Evolutionary conservation across 2,329 filamentous ascomycete species (phyloP).

Genomic region (Botrytis cinerea): DNA sequence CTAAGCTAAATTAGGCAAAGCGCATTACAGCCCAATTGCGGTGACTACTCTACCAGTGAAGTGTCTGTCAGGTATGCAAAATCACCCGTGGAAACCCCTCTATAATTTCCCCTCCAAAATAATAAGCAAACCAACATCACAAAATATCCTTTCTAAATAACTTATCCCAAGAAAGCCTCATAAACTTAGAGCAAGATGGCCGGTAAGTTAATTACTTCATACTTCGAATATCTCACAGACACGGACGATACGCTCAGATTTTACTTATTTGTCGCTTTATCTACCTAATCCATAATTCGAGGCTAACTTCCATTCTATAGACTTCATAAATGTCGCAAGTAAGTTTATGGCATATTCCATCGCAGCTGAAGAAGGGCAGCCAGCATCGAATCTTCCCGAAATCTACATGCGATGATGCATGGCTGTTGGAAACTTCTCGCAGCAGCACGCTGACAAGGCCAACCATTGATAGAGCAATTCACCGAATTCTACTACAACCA

Average conservation of each 20-base stretch:
- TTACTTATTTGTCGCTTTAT: background rate
- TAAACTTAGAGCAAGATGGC: constrained; percentile 37
- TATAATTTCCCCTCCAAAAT: constrained; percentile 24
- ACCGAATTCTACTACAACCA: constrained; percentile 87
- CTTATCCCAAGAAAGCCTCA: constrained; percentile 1
- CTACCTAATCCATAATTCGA: constrained; percentile 6
- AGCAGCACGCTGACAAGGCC: constrained; percentile 27
- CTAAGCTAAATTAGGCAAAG: constrained; percentile 6
- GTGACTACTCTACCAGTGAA: background rate
- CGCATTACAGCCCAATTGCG: constrained; percentile 9
- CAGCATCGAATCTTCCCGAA: background rate
- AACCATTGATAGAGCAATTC: constrained; percentile 69
- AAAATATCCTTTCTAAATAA: constrained; percentile 13
- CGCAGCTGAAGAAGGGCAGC: background rate
- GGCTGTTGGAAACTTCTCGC: constrained; percentile 14
- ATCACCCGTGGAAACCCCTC: constrained; percentile 22
- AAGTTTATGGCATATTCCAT: constrained; percentile 31
- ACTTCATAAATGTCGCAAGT: constrained; percentile 48
- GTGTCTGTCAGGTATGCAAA: constrained; percentile 21
- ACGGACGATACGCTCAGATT: background rate
- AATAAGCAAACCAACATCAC: constrained; percentile 17
- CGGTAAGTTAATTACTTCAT: constrained; percentile 32
- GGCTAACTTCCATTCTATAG: constrained; percentile 38
- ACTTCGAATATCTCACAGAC: background rate
- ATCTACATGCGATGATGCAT: background rate